phyloP scores from a whole-genome alignment of 2,329 filamentous ascomycete species.

The Aspergillus sergii region DNA sequence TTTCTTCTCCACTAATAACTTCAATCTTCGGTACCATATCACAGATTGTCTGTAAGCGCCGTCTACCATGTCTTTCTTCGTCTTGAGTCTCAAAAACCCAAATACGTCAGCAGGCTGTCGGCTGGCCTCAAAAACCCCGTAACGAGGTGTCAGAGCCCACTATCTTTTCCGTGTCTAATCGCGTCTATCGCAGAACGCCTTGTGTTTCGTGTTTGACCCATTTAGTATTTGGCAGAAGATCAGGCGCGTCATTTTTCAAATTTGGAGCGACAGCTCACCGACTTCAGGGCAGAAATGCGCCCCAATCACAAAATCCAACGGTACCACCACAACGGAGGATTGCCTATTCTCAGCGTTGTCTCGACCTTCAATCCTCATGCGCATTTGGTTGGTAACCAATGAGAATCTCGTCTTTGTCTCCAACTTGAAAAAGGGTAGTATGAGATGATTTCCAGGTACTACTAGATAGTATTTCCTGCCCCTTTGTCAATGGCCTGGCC shows the following conservation, averaged over 20 bases:
- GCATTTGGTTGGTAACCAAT: slow-evolving; percentile 4
- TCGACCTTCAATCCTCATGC: background rate
- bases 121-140: background rate
- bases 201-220: slow-evolving; percentile 5
- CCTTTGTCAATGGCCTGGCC: background rate
- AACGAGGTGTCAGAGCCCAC: background rate
- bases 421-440: background rate
- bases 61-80: background rate
- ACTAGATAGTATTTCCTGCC: background rate
- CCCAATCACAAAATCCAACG: slow-evolving; percentile 1
- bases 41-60: slow-evolving; percentile 19
- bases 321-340: slow-evolving; percentile 2
- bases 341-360: slow-evolving; percentile 1
- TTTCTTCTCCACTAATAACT: background rate
- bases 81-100: background rate
- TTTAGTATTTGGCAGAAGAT: slow-evolving; percentile 3
- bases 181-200: background rate
- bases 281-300: background rate
- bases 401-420: background rate
- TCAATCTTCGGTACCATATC: slow-evolving; percentile 22
- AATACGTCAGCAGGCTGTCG: background rate
- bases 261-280: slow-evolving; percentile 3
- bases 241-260: slow-evolving; percentile 2
- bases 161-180: slow-evolving; percentile 1
- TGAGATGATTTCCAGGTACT: no score